These are phyloP conservation scores for Pichia sp. DNA, from an alignment of 1,139 yeast genomes.

Conservation along the genomic window DNA sequence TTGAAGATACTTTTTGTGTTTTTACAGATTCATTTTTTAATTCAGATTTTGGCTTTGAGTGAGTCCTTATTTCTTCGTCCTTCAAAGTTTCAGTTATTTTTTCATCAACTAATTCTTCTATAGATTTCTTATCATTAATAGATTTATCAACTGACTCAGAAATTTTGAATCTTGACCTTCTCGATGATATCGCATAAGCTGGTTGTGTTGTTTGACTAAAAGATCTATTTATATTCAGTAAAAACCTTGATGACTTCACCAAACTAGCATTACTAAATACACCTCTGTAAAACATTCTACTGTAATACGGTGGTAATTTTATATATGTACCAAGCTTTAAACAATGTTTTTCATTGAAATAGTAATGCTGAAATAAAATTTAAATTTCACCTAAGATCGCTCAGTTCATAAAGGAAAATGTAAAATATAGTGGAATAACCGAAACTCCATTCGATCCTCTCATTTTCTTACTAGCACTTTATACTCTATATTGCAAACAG, in stretches of 20 bases:
- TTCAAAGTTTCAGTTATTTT: slow-evolving; percentile 4
- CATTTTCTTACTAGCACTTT: too few relatives aligned
- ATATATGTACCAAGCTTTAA: not conserved
- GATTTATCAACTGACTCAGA: not conserved
- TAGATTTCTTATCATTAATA: not conserved
- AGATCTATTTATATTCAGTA: not conserved
- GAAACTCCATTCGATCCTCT: too few relatives aligned
- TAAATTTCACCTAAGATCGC: not conserved
- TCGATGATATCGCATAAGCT: slow-evolving; percentile 5
- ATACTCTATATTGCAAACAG: too few relatives aligned
- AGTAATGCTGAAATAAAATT: not conserved
- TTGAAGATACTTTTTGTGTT: not conserved
- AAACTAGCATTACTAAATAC: not conserved
- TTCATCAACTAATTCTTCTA: not conserved
- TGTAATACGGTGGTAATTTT: not conserved
- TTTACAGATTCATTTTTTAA: not conserved
- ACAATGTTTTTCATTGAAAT: not conserved
- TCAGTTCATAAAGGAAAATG: too few relatives aligned
- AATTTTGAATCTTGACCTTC: slow-evolving; percentile 19
- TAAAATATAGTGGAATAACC: too few relatives aligned
- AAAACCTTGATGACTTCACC: not conserved
- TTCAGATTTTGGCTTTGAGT: not conserved
- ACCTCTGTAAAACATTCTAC: not conserved
- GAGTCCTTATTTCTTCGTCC: not conserved
- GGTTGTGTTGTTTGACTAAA: slow-evolving; percentile 1